Evolutionary conservation across 169 alveolate species (phyloP).

Genomic region (Cryptosporidium sp.): DNA sequence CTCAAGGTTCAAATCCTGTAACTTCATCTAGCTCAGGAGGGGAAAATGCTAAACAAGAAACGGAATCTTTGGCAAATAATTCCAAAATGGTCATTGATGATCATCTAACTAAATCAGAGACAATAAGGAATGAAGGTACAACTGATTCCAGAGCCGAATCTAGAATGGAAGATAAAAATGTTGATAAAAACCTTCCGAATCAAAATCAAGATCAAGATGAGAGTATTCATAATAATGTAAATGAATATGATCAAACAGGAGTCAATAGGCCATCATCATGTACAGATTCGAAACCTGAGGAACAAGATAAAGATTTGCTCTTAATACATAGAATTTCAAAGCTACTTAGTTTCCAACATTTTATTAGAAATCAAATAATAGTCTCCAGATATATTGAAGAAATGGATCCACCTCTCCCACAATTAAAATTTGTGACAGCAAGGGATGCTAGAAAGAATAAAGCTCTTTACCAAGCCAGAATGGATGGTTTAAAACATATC

Average conservation of each 20-base stretch:
- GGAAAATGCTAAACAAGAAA: neutral
- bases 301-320: neutral
- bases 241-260: neutral
- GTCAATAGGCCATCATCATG: neutral
- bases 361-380: constrained; percentile 54
- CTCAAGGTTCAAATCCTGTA: neutral
- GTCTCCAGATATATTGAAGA: constrained; percentile 74
- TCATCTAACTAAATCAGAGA: neutral
- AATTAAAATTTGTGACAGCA: constrained; percentile 55
- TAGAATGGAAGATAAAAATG: neutral
- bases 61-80: neutral
- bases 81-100: neutral
- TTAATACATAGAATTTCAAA: constrained; percentile 14
- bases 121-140: neutral
- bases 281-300: neutral
- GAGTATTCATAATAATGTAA: neutral
- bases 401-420: constrained; percentile 66
- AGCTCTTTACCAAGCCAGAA: constrained; percentile 74
- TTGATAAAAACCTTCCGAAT: neutral
- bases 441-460: constrained; percentile 69
- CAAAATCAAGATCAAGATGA: neutral
- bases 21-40: neutral
- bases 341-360: constrained; percentile 44
- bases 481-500: constrained; percentile 59
- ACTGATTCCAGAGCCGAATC: neutral